Percentiles rank a stretch among this genome's conserved stretches.
phyloP scores from a whole-genome alignment of 116 monocot species.

The Trichopus zeylanicus region DNA sequence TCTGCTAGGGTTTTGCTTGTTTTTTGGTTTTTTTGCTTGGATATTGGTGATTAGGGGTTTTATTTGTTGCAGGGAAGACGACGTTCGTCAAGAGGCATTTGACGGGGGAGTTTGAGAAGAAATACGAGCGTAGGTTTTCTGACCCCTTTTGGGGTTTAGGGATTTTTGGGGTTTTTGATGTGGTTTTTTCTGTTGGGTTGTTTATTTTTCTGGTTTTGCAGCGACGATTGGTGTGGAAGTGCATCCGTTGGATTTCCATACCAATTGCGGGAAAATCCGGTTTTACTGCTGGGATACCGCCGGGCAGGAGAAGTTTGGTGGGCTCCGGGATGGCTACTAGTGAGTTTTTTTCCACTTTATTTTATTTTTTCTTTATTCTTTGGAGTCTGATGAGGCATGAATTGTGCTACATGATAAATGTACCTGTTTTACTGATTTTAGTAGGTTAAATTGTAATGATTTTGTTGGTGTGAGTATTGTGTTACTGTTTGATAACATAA shows the following conservation, averaged over 20 bases:
- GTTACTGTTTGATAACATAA: too few relatives aligned
- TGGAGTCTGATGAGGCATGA: too few relatives aligned
- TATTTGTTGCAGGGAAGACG: conserved; percentile 7
- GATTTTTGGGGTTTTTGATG: background rate
- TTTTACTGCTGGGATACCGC: conserved; percentile 16
- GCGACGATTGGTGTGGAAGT: conserved; percentile 15
- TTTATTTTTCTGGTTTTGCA: background rate
- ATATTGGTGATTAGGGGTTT: too few relatives aligned
- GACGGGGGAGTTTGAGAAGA: conserved; percentile 17
- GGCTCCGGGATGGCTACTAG: conserved; percentile 6
- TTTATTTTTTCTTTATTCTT: too few relatives aligned
- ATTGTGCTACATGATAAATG: too few relatives aligned
- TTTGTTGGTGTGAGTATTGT: too few relatives aligned
- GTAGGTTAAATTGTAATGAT: too few relatives aligned
- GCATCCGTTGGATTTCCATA: conserved; percentile 15
- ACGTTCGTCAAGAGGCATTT: conserved; percentile 14
- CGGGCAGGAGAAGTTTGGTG: conserved; percentile 11
- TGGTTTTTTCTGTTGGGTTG: background rate
- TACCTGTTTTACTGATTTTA: too few relatives aligned
- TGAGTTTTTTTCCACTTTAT: background rate
- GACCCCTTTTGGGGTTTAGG: background rate
- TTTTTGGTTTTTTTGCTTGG: too few relatives aligned
- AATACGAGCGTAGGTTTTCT: conserved; percentile 9
- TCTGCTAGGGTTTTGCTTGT: background rate
- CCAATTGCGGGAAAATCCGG: conserved; percentile 17